Conservation (phyloP, 805 yeast species). For the Grigorovia yakushimaensis region DNA sequence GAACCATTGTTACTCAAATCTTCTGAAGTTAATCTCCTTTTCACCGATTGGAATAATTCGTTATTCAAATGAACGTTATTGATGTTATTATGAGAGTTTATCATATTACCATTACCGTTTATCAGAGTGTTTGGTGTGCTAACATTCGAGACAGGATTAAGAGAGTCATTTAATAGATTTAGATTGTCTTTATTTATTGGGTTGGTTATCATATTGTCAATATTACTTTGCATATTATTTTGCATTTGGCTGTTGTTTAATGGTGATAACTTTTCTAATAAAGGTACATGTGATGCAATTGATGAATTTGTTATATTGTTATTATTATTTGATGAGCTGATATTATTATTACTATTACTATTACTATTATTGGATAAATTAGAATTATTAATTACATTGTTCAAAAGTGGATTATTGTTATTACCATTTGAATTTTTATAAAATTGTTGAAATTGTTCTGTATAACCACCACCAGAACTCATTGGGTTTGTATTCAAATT, state of each 20-base stretch:
- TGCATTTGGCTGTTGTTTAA: background rate
- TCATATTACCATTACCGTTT: background rate
- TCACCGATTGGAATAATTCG: conserved; percentile 2
- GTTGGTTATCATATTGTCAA: conserved; percentile 2
- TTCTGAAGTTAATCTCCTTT: background rate
- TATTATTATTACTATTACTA: background rate
- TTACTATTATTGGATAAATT: too few relatives aligned
- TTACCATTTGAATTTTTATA: conserved; percentile 11
- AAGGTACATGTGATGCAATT: background rate
- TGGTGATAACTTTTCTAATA: background rate
- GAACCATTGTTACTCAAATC: background rate
- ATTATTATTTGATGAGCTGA: background rate
- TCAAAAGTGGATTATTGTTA: background rate
- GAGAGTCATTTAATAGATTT: conserved; percentile 1
- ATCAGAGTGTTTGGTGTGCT: conserved; percentile 9
- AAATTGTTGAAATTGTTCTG: conserved; percentile 24
- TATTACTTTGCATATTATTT: background rate
- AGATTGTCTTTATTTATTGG: conserved; percentile 7
- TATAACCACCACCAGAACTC: conserved; percentile 26
- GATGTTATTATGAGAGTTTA: background rate
- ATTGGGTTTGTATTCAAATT: conserved; percentile 20
- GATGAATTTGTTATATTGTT: background rate
- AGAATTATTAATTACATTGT: background rate
- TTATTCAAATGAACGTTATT: conserved; percentile 7
- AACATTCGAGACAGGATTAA: background rate